Conservation (phyloP, 78 protist genomes). For the Andalucia godoyi region DNA sequence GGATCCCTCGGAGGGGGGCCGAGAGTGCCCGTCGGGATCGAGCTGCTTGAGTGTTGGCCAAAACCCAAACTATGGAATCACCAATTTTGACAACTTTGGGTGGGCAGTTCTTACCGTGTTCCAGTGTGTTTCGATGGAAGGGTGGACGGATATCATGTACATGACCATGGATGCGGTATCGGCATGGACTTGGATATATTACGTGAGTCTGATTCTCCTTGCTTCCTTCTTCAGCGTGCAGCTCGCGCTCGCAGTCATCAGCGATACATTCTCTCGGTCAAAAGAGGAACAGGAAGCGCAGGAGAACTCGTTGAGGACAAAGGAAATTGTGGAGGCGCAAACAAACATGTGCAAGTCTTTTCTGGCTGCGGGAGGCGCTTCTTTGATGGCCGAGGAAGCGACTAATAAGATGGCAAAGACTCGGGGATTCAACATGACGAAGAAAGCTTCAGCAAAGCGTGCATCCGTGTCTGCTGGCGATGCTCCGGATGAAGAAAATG, state of each 20-base stretch:
- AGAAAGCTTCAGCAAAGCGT: no score
- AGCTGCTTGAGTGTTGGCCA: background rate
- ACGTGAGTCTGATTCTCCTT: background rate
- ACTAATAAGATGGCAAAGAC: background rate
- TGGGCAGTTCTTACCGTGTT: slow-evolving; percentile 20
- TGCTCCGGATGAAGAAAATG: background rate
- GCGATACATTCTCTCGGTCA: background rate
- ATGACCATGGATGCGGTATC: background rate
- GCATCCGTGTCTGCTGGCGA: background rate
- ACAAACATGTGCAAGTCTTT: background rate
- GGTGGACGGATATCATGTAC: slow-evolving; percentile 38
- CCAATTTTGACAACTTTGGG: slow-evolving; percentile 19
- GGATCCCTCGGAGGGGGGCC: background rate
- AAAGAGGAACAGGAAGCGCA: background rate
- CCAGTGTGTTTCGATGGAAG: slow-evolving; percentile 24
- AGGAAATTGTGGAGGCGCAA: background rate
- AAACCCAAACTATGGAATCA: slow-evolving; percentile 14
- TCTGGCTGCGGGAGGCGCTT: background rate
- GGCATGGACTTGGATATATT: background rate
- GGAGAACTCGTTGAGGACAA: background rate
- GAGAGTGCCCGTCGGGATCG: background rate
- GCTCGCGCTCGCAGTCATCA: slow-evolving; percentile 27
- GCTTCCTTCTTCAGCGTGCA: slow-evolving; percentile 12
- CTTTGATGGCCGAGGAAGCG: background rate
- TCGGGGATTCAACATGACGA: background rate